Conservation (phyloP, 2,329 filamentous ascomycete genomes). For the Penicillium sumatraense region DNA sequence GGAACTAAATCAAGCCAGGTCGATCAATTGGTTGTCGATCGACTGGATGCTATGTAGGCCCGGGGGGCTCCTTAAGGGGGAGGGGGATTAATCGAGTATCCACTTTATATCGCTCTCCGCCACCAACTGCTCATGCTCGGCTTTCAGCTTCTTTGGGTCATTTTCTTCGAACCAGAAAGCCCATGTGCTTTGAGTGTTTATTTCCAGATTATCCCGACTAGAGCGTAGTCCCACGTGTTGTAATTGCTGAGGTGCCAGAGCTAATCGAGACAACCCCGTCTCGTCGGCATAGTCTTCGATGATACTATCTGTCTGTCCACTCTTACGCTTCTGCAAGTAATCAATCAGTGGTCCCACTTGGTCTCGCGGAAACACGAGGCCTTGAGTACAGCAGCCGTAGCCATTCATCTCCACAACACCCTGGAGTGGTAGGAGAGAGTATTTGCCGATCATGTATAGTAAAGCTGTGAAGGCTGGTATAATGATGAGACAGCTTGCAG, state of each 20-base stretch:
- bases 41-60: neutral
- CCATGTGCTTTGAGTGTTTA: slow-evolving; percentile 34
- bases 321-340: slow-evolving; percentile 16
- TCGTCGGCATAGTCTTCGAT: slow-evolving; percentile 32
- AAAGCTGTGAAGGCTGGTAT: slow-evolving; percentile 28
- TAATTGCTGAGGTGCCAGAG: slow-evolving; percentile 30
- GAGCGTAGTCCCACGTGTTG: slow-evolving; percentile 34
- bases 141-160: slow-evolving; percentile 19
- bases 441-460: slow-evolving; percentile 33
- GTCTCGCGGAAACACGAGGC: slow-evolving; percentile 33
- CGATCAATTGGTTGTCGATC: neutral
- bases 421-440: slow-evolving; percentile 25
- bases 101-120: slow-evolving; percentile 3
- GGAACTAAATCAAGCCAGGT: neutral
- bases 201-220: slow-evolving; percentile 29
- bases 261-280: slow-evolving; percentile 11
- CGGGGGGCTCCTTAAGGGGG: too few relatives aligned
- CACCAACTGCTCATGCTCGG: slow-evolving; percentile 23
- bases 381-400: slow-evolving; percentile 41
- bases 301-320: slow-evolving; percentile 31
- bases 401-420: slow-evolving; percentile 32
- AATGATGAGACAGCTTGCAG: slow-evolving; percentile 22
- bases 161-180: slow-evolving; percentile 35
- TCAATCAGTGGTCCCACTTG: slow-evolving; percentile 22
- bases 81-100: neutral